These are phyloP conservation scores for Lactuca sativa DNA, from an alignment of 129 eudicot genomes.

Conservation along the genomic window DNA sequence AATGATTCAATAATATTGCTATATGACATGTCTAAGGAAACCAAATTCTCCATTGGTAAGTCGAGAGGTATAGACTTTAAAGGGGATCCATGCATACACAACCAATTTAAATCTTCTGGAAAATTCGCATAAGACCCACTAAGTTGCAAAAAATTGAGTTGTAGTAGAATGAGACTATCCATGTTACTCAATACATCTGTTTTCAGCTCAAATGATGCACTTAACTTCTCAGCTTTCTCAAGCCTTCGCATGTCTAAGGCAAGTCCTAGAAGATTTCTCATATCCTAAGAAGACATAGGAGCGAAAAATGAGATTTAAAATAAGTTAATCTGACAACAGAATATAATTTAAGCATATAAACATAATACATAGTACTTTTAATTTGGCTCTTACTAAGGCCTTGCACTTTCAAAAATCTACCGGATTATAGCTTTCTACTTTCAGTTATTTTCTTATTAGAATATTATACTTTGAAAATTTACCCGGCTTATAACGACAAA, in stretches of 20 bases:
- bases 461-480: too few relatives aligned
- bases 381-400: too few relatives aligned
- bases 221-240: background rate
- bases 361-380: too few relatives aligned
- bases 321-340: too few relatives aligned
- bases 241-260: slow-evolving; percentile 22
- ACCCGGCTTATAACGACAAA: too few relatives aligned
- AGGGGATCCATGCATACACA: slow-evolving; percentile 19
- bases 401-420: too few relatives aligned
- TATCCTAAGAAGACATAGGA: slow-evolving; percentile 26
- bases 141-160: background rate
- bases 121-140: slow-evolving; percentile 17
- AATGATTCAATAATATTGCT: slow-evolving; percentile 9
- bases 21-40: background rate
- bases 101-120: slow-evolving; percentile 28
- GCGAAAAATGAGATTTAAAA: too few relatives aligned
- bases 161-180: background rate
- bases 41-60: slow-evolving; percentile 9
- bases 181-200: background rate
- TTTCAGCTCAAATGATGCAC: background rate
- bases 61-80: slow-evolving; percentile 6
- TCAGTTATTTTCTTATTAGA: too few relatives aligned
- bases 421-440: too few relatives aligned
- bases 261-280: slow-evolving; percentile 26
- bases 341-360: background rate